Evolutionary conservation across 768 basidiomycete species (phyloP), one percentile per base, ranked within the genome.

Genomic region (Gymnopilus dilepis): DNA sequence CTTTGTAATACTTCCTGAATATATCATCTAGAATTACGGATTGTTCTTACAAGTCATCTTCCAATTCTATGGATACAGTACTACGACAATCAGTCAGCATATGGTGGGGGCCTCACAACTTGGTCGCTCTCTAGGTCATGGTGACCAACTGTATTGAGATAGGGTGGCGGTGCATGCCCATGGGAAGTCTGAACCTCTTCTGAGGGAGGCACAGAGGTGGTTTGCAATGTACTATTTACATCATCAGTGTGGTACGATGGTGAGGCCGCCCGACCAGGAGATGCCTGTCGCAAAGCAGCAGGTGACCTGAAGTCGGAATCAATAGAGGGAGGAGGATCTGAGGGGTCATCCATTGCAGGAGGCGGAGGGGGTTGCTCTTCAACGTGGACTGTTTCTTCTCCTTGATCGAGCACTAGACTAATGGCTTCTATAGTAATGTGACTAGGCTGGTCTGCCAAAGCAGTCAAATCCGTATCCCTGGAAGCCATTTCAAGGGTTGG

Each of bases 271-370:
- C 68, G 74, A 48, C 75, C 65, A 19, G 76, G 74, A n/a, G 79
- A 73, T 33, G 71, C 65, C 41, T 71, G 76, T 57, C 71, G 69
- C 41, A 76, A 63, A n/a, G 68, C 66, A 34, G 74, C 76, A n/a
- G 83, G 84, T 15, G 80, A 80, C 57, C 83, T 81, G 68, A 89
- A 92, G 51, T 87, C 89, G 8, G 90, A 92, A 73, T 95, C 91
- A 67, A 95, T 95, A 6, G 90, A 91, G 12, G 93, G 93, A 4
- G 93, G 93, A 21, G 92, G 93, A 71, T 95, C 93, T 2, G 87
- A 88, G 21, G 93, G 93, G 73, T 95, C 93, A 68, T 95, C 93
- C 78, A 94, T 83, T 33, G 88, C 86, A 0, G 92, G 91, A 0
- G 92, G 93, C 0, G 90, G 92, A 1, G 82, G 86, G 22, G 77